phyloP scores from a whole-genome alignment of 2,329 filamentous ascomycete genomes.

The Rachicladosporium sp. region DNA sequence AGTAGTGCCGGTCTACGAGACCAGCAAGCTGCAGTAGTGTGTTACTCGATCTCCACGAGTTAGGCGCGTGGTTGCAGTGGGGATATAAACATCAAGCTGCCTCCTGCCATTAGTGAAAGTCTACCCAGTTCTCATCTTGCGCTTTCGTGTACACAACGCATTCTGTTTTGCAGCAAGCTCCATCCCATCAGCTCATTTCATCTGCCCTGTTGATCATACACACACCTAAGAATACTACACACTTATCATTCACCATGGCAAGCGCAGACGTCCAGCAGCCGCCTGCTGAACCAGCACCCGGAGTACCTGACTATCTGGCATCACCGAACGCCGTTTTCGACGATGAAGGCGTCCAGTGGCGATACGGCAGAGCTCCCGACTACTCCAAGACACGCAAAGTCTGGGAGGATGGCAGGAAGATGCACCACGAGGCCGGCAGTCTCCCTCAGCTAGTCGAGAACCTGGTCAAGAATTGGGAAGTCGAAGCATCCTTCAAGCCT shows the following conservation, averaged over 20 bases:
- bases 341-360: constrained; percentile 44
- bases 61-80: no score
- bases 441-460: constrained; percentile 53
- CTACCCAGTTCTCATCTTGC: no score
- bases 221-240: no score
- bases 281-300: constrained; percentile 21
- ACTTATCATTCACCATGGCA: constrained; percentile 12
- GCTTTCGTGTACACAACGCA: no score
- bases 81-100: no score
- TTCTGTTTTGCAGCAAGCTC: no score
- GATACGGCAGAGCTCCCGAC: constrained; percentile 49
- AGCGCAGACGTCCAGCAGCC: constrained; percentile 15
- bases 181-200: no score
- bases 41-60: no score
- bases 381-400: constrained; percentile 52
- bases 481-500: constrained; percentile 57
- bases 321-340: constrained; percentile 47
- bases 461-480: constrained; percentile 62
- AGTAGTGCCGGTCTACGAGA: no score
- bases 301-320: constrained; percentile 45
- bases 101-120: no score
- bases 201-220: no score
- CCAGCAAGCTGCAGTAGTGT: no score
- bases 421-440: constrained; percentile 42
- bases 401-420: constrained; percentile 45